These are phyloP conservation scores for Talaromyces sp. DNA, from an alignment of 2,329 filamentous ascomycete genomes.

Conservation along the genomic window DNA sequence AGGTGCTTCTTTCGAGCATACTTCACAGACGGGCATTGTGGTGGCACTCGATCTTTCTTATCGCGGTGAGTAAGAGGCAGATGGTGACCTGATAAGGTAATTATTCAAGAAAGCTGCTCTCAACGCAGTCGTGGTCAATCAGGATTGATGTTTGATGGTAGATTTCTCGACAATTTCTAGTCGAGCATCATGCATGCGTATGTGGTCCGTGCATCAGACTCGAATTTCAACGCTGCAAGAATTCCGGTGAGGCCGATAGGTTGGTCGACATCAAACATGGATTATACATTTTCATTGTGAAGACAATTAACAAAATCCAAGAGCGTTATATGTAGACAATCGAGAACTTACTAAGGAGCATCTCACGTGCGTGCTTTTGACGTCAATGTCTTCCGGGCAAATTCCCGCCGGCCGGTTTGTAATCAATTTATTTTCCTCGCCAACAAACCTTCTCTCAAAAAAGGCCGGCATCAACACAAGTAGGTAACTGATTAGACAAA, in stretches of 20 bases:
- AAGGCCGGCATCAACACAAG: not conserved
- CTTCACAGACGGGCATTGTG: conserved; percentile 36
- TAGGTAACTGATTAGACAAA: not conserved
- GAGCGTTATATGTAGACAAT: not conserved
- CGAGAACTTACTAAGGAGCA: not conserved
- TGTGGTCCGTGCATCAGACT: not conserved
- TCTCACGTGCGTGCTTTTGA: conserved; percentile 19
- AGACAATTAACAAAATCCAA: not conserved
- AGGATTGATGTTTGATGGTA: not conserved
- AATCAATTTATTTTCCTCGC: conserved; percentile 8
- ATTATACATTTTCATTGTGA: not conserved
- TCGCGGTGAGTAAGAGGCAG: not conserved
- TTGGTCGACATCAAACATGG: too few relatives aligned
- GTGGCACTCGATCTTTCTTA: not conserved
- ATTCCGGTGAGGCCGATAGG: not conserved
- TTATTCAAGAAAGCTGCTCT: not conserved
- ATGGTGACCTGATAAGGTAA: not conserved
- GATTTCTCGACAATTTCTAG: not conserved
- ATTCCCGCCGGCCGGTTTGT: conserved; percentile 14
- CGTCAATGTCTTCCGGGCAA: conserved; percentile 11
- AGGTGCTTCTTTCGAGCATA: conserved; percentile 35
- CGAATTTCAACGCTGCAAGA: not conserved
- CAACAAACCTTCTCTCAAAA: not conserved
- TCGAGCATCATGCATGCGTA: not conserved
- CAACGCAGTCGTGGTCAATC: not conserved